Base-by-base conservation (phyloP, 106 monocot species). In the Apostasia shenzhenica region DNA sequence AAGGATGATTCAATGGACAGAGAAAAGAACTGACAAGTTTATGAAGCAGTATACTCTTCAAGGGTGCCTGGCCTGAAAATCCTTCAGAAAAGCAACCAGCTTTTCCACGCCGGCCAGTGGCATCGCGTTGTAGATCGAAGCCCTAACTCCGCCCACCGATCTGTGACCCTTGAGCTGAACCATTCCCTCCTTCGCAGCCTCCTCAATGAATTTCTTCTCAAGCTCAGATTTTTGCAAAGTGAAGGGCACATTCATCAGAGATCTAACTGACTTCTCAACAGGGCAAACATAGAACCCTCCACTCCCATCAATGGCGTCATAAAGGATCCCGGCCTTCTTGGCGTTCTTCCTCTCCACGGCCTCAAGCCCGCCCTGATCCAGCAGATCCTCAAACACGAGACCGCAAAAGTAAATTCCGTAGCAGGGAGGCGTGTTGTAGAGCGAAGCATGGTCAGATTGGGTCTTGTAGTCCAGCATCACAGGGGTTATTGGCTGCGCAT, bases 341-440 rank as follows among this genome's bases (percentile, higher is more conserved):
- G 58, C 55, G 64, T 95, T 95, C 80, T 78, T 99, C 79, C 72
- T 85, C 83, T 87, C 85, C 5, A 99, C 71, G 72, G 87, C 92
- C 39, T n/a, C 67, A 65, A 99, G 70, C n/a, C 97, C 97, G 2
- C 97, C 97, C 68, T 92, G 86, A 54, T 79, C 78, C 62, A 99
- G 70, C 67, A 99, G 67, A 55, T 99, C 80, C 73, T 80, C 89
- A 52, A 99, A 99, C 63, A 92, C 97, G 45, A 99, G 77, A 0
- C 81, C 89, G n/a, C 92, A 92, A 13, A 92, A 83, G 57, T 99
- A 99, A 70, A 99, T 87, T 1, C 83, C 87, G 26, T 85, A 85
- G 69, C 97, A 99, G 0, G 97, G 97, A n/a, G 97, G 97, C 1
- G 97, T 99, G 81, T 99, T 99, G 82, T 92, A 99, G 40, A 99